Conservation (phyloP, 1,139 yeast species). For the Sugiyamaella sp. region DNA sequence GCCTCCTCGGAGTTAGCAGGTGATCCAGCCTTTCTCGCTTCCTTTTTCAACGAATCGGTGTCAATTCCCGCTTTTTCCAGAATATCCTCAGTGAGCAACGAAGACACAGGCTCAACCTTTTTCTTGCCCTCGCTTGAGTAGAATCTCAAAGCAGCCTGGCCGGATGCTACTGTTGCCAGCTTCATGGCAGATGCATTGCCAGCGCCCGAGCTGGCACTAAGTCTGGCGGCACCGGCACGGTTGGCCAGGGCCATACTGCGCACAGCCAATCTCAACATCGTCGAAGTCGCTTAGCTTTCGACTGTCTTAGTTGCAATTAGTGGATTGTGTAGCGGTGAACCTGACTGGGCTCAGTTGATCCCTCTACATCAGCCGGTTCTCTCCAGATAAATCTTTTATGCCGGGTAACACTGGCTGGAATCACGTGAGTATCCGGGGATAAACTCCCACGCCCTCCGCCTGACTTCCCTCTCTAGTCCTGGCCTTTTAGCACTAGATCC, state of each 20-base stretch:
- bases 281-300: not conserved
- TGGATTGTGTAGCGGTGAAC: too few relatives aligned
- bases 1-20: constrained; percentile 30
- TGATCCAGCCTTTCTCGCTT: constrained; percentile 25
- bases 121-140: constrained; percentile 27
- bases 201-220: not conserved
- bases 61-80: constrained; percentile 85
- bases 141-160: not conserved
- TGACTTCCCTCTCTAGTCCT: too few relatives aligned
- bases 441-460: too few relatives aligned
- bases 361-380: not conserved
- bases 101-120: constrained; percentile 48
- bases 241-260: constrained; percentile 4
- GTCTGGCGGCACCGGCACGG: constrained; percentile 3
- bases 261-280: constrained; percentile 13
- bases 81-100: constrained; percentile 78
- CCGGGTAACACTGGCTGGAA: not conserved
- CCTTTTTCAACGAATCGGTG: constrained; percentile 42
- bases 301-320: not conserved
- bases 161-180: not conserved
- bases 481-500: too few relatives aligned
- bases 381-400: not conserved
- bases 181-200: not conserved
- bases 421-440: too few relatives aligned
- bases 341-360: too few relatives aligned